A percentile compares a stretch with the other conserved stretches of the same genome.
Conservation (phyloP, 306 rosid genomes). For the Inga oerstediana region DNA sequence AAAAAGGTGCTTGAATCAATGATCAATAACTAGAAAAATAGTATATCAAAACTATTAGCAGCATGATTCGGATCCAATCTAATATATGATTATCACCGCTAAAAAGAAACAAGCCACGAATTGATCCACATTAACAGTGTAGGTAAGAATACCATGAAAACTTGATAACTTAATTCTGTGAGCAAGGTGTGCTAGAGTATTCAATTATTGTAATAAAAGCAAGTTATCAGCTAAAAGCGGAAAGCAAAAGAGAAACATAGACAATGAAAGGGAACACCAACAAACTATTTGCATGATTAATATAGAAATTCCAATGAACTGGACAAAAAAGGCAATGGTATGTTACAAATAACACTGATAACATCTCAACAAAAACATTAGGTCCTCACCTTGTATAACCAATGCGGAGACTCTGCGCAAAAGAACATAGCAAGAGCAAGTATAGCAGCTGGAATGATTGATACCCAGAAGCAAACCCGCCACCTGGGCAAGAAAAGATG, state of each 20-base stretch:
- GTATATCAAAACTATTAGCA: background rate
- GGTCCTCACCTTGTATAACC: constrained; percentile 79
- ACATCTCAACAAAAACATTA: constrained; percentile 29
- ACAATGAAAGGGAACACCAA: constrained; percentile 5
- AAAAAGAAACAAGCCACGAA: constrained; percentile 1
- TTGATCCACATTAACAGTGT: background rate
- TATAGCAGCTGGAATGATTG: constrained; percentile 79
- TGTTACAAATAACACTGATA: constrained; percentile 9
- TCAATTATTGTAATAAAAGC: constrained; percentile 15
- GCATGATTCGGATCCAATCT: constrained; percentile 7
- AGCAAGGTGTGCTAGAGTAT: background rate
- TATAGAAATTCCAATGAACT: constrained; percentile 19
- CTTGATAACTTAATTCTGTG: background rate
- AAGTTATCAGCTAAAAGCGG: constrained; percentile 13
- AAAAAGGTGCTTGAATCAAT: constrained; percentile 2
- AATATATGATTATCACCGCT: background rate
- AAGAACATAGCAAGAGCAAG: constrained; percentile 75
- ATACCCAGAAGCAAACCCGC: constrained; percentile 94
- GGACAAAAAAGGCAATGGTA: constrained; percentile 18
- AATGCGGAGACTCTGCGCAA: constrained; percentile 95
- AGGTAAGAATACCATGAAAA: background rate
- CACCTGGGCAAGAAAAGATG: constrained; percentile 67
- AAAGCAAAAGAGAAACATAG: constrained; percentile 2
- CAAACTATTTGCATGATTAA: constrained; percentile 24
- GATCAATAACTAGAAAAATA: constrained; percentile 3